Conservation (phyloP, 208 protist genomes). For the Acanthamoeba culbertsoni region DNA sequence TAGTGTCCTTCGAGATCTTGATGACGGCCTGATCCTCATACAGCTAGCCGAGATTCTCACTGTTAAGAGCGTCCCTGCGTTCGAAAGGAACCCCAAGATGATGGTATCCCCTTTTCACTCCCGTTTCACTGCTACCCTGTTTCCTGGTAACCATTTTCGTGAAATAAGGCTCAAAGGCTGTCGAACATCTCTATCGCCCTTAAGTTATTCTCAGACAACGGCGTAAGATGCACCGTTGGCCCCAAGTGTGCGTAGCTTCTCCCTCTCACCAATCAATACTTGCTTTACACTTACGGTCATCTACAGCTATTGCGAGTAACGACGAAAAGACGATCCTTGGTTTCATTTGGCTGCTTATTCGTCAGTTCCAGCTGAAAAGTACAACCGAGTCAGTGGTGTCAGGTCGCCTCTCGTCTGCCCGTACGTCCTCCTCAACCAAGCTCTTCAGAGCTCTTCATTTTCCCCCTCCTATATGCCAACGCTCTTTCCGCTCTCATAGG, state of each 20-base stretch:
- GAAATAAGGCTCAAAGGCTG: conserved; percentile 8
- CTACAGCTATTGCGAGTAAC: conserved; percentile 32
- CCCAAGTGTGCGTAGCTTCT: not conserved
- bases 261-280: not conserved
- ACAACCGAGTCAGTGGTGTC: not conserved
- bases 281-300: not conserved
- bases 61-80: not conserved
- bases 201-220: conserved; percentile 39
- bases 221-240: not conserved
- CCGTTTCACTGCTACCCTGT: not conserved
- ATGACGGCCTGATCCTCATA: conserved; percentile 47
- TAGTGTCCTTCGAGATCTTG: conserved; percentile 32
- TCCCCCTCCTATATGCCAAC: not conserved
- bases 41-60: conserved; percentile 45
- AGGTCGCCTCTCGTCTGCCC: not conserved
- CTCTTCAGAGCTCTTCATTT: not conserved
- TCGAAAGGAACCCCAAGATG: conserved; percentile 35
- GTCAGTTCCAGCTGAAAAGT: conserved; percentile 49
- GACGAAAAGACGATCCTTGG: conserved; percentile 39
- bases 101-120: not conserved
- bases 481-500: not conserved
- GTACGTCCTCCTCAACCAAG: not conserved
- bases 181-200: conserved; percentile 49
- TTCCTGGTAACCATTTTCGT: not conserved
- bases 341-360: conserved; percentile 58